A percentile compares a stretch with the other conserved stretches of the same genome.
Conservation (phyloP, 257 asterid species). For the Nicotiana otophora region DNA sequence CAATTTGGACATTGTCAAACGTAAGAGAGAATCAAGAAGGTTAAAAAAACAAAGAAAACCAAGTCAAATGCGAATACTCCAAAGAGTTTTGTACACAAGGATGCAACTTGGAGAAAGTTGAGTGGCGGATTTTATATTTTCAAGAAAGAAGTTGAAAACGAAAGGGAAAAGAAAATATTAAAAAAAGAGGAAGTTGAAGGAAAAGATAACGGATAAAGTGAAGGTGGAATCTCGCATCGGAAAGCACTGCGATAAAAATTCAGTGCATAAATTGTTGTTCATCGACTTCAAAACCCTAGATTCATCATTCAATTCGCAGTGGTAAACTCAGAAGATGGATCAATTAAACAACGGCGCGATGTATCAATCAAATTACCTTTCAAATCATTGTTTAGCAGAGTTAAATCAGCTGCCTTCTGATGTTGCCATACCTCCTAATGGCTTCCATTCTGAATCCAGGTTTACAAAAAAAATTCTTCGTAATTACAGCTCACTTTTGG, state of each 20-base stretch:
- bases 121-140: not conserved
- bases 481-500: not conserved
- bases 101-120: not conserved
- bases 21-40: not conserved
- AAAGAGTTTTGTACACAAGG: not conserved
- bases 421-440: constrained; percentile 27
- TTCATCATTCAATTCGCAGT: not conserved
- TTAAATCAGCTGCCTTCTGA: constrained; percentile 41
- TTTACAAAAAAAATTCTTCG: not conserved
- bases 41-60: not conserved
- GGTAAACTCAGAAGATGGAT: constrained; percentile 33
- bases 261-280: not conserved
- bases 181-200: not conserved
- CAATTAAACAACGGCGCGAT: constrained; percentile 41
- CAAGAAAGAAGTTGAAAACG: not conserved
- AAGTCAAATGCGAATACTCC: not conserved
- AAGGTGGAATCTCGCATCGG: constrained; percentile 2
- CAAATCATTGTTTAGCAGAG: constrained; percentile 35
- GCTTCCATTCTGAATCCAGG: constrained; percentile 53
- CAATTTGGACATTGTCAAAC: not conserved
- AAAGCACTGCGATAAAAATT: not conserved
- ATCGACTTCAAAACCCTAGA: not conserved
- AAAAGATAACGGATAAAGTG: not conserved
- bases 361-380: constrained; percentile 43
- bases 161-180: not conserved